These are phyloP conservation scores for Draba incana DNA, from an alignment of 345 rosid species.

Conservation along the genomic window DNA sequence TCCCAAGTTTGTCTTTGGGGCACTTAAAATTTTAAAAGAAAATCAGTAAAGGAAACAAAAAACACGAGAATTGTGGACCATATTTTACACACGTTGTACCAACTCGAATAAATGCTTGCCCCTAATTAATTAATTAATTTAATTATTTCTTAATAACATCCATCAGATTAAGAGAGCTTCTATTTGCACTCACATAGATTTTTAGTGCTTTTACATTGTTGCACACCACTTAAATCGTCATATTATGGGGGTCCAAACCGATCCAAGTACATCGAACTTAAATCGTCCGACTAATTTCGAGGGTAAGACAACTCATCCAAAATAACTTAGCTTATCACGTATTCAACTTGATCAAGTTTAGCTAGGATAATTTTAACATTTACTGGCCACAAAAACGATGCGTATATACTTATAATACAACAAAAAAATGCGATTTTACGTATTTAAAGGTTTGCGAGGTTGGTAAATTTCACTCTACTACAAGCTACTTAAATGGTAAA, in stretches of 20 bases:
- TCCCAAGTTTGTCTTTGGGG: conserved; percentile 12
- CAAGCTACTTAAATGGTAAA: conserved; percentile 31
- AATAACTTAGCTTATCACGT: too few species aligned
- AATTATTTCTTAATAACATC: conserved; percentile 39
- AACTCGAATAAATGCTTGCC: conserved; percentile 32
- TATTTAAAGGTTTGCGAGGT: conserved; percentile 16
- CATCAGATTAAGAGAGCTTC: conserved; percentile 30
- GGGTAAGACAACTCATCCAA: too few species aligned
- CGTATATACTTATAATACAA: conserved; percentile 7
- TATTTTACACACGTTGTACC: conserved; percentile 38
- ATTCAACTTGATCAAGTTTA: too few species aligned
- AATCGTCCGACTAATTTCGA: too few species aligned
- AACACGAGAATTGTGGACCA: conserved; percentile 38
- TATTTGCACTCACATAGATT: conserved; percentile 31
- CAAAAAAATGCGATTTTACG: background rate
- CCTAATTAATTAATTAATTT: conserved; percentile 32
- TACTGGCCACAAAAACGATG: conserved; percentile 1
- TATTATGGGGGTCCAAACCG: too few species aligned
- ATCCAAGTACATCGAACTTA: too few species aligned
- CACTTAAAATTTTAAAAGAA: background rate
- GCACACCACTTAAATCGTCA: too few species aligned
- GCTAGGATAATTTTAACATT: conserved; percentile 3
- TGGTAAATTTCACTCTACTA: conserved; percentile 35
- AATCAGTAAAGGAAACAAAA: background rate
- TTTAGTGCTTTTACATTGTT: conserved; percentile 25